Evolutionary conservation across 176 grass and related monocot genomes (phyloP), one percentile per base, ranked within the genome.

Genomic region (Musa schizocarpa): DNA sequence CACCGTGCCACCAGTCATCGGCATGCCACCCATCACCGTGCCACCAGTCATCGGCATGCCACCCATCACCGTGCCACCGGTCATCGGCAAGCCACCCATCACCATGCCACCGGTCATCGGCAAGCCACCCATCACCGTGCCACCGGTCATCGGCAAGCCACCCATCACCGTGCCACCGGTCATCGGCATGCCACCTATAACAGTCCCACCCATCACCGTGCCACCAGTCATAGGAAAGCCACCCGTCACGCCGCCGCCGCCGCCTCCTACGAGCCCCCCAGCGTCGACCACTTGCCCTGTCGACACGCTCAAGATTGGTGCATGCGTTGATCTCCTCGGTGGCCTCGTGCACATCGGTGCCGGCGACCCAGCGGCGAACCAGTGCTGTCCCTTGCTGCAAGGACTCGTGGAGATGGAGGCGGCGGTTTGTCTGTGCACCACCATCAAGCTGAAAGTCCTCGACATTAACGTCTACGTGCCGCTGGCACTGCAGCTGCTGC

Each of bases 381-480:
- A 87, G 82, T 98, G 94, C 78, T 99, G 95, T 83, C 95, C 91
- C 65, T 53, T 99, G 78, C 87, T 99, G 69, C 22, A 82, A 49
- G 95, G 95, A 21, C 82, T 99, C 16, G 95, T 92, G 61, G 95
- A 99, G 76, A 54, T 89, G 25, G 95, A 99, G 84, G 95, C 95
- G 50, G 95, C 95, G 4, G 88, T 99, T 16, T 99, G 95, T 81
- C 82, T 99, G 22, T 99, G 95, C 84, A 99, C 95, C 69, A 94
- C 84, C 77, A 99, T 99, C 81, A 91, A 81, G 78, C 84, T 94
- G 10, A 94, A 88, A 86, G 83, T 99, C 25, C 90, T 99, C 73
- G 92, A 94, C 79, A 92, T 99, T 78, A 99, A 94, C 79, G 43
- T 99, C 77, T 91, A 89, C 89, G 88, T 99, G 4, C 95, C 95